Conservation (phyloP, 1,284 basidiomycete species). For the Inonotus hispidus region DNA sequence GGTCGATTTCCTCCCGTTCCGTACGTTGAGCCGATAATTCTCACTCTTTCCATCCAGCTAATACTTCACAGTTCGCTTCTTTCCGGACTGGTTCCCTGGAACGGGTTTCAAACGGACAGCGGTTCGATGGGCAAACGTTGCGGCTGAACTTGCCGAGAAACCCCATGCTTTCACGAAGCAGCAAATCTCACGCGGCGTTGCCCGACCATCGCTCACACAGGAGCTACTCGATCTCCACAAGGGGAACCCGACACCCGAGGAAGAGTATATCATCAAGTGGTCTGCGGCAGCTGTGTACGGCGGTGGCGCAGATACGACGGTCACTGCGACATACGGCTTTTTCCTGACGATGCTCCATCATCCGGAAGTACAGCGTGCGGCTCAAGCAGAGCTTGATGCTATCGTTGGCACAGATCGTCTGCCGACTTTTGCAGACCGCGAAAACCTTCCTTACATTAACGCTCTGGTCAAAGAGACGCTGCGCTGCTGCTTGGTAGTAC, state of each 20-base stretch:
- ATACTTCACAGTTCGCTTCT: slow-evolving; percentile 9
- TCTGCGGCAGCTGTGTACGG: slow-evolving; percentile 19
- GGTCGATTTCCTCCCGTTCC: slow-evolving; percentile 20
- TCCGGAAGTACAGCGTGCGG: slow-evolving; percentile 21
- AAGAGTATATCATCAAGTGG: slow-evolving; percentile 20
- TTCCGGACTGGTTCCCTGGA: slow-evolving; percentile 20
- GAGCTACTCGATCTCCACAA: slow-evolving; percentile 11
- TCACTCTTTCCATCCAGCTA: not conserved
- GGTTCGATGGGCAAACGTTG: not conserved
- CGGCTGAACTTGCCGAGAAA: slow-evolving; percentile 10
- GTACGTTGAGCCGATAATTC: not conserved
- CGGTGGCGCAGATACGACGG: slow-evolving; percentile 20
- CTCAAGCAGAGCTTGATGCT: slow-evolving; percentile 27
- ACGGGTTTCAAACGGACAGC: slow-evolving; percentile 15
- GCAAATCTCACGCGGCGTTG: slow-evolving; percentile 11
- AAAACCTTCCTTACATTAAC: slow-evolving; percentile 25
- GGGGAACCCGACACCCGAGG: slow-evolving; percentile 3
- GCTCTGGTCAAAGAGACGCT: slow-evolving; percentile 26
- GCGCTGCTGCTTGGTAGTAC: slow-evolving; percentile 24
- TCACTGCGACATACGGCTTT: slow-evolving; percentile 18
- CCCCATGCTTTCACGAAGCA: slow-evolving; percentile 16
- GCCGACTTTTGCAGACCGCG: slow-evolving; percentile 26
- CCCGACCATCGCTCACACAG: slow-evolving; percentile 11
- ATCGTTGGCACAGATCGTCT: slow-evolving; percentile 24
- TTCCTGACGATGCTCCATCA: slow-evolving; percentile 22